Evolutionary conservation across 2,329 filamentous ascomycete genomes (phyloP), one percentile per base, ranked within the genome.

Genomic region (Aspergillus sp.): DNA sequence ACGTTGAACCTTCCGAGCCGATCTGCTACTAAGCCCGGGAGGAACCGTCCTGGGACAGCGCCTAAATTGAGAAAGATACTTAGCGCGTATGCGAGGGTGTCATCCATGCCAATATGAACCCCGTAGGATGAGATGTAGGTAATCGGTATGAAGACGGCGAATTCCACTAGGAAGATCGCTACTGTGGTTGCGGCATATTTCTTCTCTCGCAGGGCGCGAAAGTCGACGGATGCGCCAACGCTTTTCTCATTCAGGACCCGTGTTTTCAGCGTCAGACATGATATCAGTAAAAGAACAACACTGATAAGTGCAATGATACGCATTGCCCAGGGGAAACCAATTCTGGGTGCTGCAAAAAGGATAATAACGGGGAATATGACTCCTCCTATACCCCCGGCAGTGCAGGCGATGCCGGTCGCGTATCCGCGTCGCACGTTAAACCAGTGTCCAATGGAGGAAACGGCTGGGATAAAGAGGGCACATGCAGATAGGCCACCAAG

Each of bases 311-410:
- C 71, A 41, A 74, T 70, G 10, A 74, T 71, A 19, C 72, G 69
- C 1, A 73, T 70, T 0, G 71, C 55, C 72, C 72, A 74, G 6
- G 63, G 43, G 43, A 72, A 74, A 1, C 74, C 75, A 49, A 78
- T 63, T 7, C 61, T 65, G 0, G 72, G 70, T 0, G 65, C 66
- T 1, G 65, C 60, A 8, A 66, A 71, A 4, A 70, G 65, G 15
- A 77, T 64, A 13, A 74, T 71, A 12, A 77, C 19, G 2, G 75
- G 72, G 59, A 77, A 77, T 6, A 75, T 58, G 0, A 74, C 69
- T 1, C 75, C 75, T 6, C 74, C 75, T 0, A 77, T 45, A 0
- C 72, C 72, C 6, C 74, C 73, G 1, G 69, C 74, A 0, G 73
- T 74, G 28, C 69, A 72, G 15, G 74, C 74, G 6, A 77, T 62